A percentile compares a stretch with the other conserved stretches of the same genome.
phyloP scores from a whole-genome alignment of 192 early-diverging fungal genomes.

The Mortierella antarctica region DNA sequence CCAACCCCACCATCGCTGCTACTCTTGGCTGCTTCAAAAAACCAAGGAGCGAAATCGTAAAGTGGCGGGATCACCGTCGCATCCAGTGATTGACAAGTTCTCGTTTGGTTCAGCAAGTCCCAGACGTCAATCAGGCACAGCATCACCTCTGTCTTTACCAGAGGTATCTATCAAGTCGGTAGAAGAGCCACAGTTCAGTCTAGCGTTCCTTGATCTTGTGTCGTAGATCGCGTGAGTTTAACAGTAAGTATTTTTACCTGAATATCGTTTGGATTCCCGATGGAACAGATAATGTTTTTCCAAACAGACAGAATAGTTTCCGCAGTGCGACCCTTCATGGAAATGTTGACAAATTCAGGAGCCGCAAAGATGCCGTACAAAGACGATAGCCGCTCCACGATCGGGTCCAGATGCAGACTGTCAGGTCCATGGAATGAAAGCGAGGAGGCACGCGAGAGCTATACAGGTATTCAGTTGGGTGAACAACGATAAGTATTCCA shows the following conservation, averaged over 20 bases:
- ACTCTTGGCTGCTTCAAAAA: slow-evolving; percentile 73
- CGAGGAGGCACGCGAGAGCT: slow-evolving; percentile 42
- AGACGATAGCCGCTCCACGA: slow-evolving; percentile 57
- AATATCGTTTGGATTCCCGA: slow-evolving; percentile 82
- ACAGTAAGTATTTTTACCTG: too few relatives aligned
- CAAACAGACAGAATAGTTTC: slow-evolving; percentile 64
- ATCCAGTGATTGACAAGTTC: slow-evolving; percentile 14
- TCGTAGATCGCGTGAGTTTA: not conserved
- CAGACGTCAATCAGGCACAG: slow-evolving; percentile 72
- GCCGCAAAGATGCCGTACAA: slow-evolving; percentile 59
- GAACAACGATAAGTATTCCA: too few relatives aligned
- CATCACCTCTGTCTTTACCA: slow-evolving; percentile 73
- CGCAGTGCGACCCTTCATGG: slow-evolving; percentile 53
- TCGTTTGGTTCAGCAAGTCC: slow-evolving; percentile 69
- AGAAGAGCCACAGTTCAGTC: not conserved
- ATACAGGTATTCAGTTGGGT: not conserved
- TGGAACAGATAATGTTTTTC: slow-evolving; percentile 83
- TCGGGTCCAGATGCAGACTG: slow-evolving; percentile 50
- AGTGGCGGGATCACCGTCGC: slow-evolving; percentile 67
- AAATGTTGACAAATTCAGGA: slow-evolving; percentile 70
- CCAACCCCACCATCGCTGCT: slow-evolving; percentile 72
- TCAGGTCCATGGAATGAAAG: slow-evolving; percentile 50
- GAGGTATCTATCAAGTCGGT: slow-evolving; percentile 55
- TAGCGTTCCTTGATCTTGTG: not conserved
- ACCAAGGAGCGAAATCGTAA: slow-evolving; percentile 81